Percentiles rank a stretch among this genome's conserved stretches.
Conservation (phyloP, 352 stramenopile genomes). For the Pythium aristosporum region DNA sequence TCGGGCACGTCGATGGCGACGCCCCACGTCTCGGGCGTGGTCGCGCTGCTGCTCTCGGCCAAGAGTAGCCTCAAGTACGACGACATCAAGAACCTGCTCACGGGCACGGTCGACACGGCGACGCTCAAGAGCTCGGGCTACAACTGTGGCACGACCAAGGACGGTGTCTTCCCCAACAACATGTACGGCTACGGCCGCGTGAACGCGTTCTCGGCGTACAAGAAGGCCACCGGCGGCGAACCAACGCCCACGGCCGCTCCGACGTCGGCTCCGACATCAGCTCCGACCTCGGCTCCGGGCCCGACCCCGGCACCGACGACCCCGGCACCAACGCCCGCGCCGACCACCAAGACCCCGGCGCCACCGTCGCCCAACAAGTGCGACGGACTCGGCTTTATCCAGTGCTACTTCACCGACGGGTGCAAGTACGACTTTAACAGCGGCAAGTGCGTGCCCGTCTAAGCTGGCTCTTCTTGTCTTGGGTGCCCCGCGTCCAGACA, state of each 20-base stretch:
- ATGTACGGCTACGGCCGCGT: slow-evolving; percentile 40
- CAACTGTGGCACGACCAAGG: slow-evolving; percentile 30
- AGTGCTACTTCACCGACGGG: neutral
- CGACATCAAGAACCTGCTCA: slow-evolving; percentile 6
- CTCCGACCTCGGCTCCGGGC: neutral
- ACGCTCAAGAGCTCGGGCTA: slow-evolving; percentile 21
- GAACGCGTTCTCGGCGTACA: slow-evolving; percentile 23
- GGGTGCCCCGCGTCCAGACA: too few species aligned
- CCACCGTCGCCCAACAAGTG: neutral
- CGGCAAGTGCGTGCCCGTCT: neutral
- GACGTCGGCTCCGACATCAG: neutral
- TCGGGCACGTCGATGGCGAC: slow-evolving; percentile 37
- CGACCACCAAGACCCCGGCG: neutral
- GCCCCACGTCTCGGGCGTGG: slow-evolving; percentile 29
- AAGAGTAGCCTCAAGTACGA: neutral
- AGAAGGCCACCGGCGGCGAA: neutral
- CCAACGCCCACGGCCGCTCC: neutral
- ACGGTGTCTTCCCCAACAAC: slow-evolving; percentile 40
- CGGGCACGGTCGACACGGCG: slow-evolving; percentile 18
- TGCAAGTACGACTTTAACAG: neutral
- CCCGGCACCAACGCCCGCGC: neutral
- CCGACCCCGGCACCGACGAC: neutral
- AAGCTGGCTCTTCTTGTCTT: neutral
- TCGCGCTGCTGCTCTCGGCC: slow-evolving; percentile 28
- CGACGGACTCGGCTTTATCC: neutral